Base-by-base conservation (phyloP, 192 early-diverging fungal species). In the Podila clonocystis region DNA sequence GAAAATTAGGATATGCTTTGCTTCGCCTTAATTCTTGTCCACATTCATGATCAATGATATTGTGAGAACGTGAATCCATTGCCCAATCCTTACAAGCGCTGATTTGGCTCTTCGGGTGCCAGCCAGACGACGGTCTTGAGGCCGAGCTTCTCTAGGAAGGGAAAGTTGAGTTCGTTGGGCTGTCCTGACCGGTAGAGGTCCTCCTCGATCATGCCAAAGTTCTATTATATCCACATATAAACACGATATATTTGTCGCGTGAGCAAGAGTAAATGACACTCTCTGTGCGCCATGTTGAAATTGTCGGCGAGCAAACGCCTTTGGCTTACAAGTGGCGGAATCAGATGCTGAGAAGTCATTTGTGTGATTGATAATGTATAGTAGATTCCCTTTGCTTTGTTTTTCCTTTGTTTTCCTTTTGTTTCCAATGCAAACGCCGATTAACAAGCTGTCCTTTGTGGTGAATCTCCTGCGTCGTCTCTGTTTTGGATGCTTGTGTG, bases 131-230 rank as follows among this genome's bases (percentile, higher is more conserved):
- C 94, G 12, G 96, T 97, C 58, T 94, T 94, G 65, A 99, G 88
- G 8, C 93, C 96, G 5, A 99, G 92, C 74, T 95, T 97, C 74
- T 98, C 98, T 66, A 99, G 89, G 74, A 99, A 98, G 0, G 98
- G 98, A 82, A 99, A 99, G 88, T 99, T 99, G 66, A 99, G 91
- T 85, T 99, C 98, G 79, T 99, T 99, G 19, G 98, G 98, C 79
- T 99, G 97, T 28, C 95, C 94, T 24, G 96, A 98, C 55, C 98
- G 90, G 85, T 97, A 99, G 20, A 99, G 88, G 74, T 97, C 93
- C 71, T 97, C 96, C 78, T 99, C 97, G 57, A 99, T 94, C 88
- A 98, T 94, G 4, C 97, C 97, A 91, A 94, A 99, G 85, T 99
- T 99, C 94, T 55, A 55, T 24, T 1, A 55, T 26, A 55, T 55